Evolutionary conservation across 164 flowering plant species (phyloP).

Genomic region (Nymphaea colorata): DNA sequence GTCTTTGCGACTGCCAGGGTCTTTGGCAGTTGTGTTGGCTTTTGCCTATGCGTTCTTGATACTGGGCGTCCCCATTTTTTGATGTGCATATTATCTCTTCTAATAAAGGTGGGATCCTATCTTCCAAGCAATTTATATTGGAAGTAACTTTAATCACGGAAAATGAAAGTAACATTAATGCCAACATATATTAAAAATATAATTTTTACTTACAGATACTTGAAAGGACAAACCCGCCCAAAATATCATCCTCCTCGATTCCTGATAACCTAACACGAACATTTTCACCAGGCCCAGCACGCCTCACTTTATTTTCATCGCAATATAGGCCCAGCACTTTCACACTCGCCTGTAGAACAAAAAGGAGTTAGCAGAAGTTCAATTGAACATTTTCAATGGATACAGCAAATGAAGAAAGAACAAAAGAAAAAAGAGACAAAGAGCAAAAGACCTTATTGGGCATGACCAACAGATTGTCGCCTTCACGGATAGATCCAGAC

Average conservation of each 20-base stretch:
- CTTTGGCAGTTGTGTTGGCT: too few relatives aligned
- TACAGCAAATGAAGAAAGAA: background rate
- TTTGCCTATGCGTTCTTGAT: too few relatives aligned
- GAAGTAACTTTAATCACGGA: too few relatives aligned
- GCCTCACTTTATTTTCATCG: constrained; percentile 65
- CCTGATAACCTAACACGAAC: constrained; percentile 72
- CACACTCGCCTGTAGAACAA: constrained; percentile 42
- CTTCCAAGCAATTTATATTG: too few relatives aligned
- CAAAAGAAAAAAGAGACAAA: background rate
- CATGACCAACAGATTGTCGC: constrained; percentile 71
- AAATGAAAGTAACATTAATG: too few relatives aligned
- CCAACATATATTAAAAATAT: too few relatives aligned
- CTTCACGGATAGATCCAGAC: constrained; percentile 84
- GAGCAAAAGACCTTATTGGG: constrained; percentile 70
- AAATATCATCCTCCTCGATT: constrained; percentile 84
- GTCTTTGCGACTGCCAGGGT: too few relatives aligned
- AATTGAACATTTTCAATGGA: background rate
- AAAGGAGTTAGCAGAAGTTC: background rate
- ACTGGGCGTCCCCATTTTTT: too few relatives aligned
- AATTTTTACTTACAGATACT: constrained; percentile 42
- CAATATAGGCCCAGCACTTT: constrained; percentile 63
- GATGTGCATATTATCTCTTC: too few relatives aligned
- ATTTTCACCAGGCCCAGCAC: constrained; percentile 94
- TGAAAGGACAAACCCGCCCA: constrained; percentile 74
- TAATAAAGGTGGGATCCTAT: too few relatives aligned